These are phyloP conservation scores for Trypanosomatidae sp. DNA, from an alignment of 208 protist genomes.

Conservation along the genomic window DNA sequence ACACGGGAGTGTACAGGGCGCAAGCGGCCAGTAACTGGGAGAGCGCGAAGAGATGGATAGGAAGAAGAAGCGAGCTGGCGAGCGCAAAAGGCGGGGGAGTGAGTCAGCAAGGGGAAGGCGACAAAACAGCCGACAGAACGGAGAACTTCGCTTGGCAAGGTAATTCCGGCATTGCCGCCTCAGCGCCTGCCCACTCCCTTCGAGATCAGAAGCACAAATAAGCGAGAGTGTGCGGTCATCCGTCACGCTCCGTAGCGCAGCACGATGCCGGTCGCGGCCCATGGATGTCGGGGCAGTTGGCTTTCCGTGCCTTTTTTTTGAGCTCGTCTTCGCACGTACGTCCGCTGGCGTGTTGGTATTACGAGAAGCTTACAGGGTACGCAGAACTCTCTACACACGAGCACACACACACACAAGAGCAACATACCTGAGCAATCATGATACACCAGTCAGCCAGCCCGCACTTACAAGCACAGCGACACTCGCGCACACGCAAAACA, in stretches of 20 bases:
- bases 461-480: not conserved
- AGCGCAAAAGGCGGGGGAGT: not conserved
- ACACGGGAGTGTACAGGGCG: not conserved
- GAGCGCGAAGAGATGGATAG: not conserved
- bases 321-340: not conserved
- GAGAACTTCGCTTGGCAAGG: not conserved
- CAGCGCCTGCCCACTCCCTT: not conserved
- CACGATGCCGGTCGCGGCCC: not conserved
- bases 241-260: not conserved
- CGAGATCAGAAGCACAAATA: not conserved
- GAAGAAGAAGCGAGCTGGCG: not conserved
- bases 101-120: not conserved
- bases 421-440: not conserved
- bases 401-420: not conserved
- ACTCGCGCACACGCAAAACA: not conserved
- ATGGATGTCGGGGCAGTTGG: not conserved
- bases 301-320: not conserved
- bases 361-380: not conserved
- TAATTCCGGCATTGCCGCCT: not conserved
- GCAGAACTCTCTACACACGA: not conserved
- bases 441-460: not conserved
- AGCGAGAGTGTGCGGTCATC: not conserved
- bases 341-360: too few species aligned
- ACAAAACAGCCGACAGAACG: not conserved
- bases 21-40: slow-evolving; percentile 2